Conservation (phyloP, 495 filamentous ascomycete species). For the Aspergillus carlsbadensis region DNA sequence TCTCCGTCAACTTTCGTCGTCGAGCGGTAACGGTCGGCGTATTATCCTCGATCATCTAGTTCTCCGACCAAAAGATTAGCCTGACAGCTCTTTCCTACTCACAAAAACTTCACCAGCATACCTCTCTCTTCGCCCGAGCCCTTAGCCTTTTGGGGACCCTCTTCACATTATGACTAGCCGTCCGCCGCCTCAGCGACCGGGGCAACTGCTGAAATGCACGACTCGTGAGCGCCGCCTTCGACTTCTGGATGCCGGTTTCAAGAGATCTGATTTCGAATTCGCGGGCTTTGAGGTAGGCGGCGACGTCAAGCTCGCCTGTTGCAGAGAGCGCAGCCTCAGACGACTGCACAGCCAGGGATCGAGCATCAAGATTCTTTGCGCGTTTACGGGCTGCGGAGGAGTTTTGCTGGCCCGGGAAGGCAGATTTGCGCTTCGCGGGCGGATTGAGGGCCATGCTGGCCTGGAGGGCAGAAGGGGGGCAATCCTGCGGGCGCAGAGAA, state of each 20-base stretch:
- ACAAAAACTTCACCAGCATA: conserved; percentile 24
- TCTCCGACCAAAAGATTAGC: conserved; percentile 11
- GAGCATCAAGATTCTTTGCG: conserved; percentile 64
- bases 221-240: conserved; percentile 63
- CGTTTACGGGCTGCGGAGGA: conserved; percentile 53
- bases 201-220: conserved; percentile 91
- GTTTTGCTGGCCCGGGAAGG: conserved; percentile 19
- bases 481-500: neutral
- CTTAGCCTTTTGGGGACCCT: conserved; percentile 79
- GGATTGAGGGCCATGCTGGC: conserved; percentile 36
- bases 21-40: conserved; percentile 77
- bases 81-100: neutral
- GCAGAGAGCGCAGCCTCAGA: conserved; percentile 66
- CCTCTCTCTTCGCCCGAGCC: conserved; percentile 68
- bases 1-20: conserved; percentile 66
- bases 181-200: conserved; percentile 75
- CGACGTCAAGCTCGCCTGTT: conserved; percentile 75
- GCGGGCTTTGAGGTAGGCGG: conserved; percentile 76
- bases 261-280: conserved; percentile 87
- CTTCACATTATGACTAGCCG: conserved; percentile 93
- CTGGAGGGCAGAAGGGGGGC: neutral
- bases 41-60: conserved; percentile 81
- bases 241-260: conserved; percentile 71
- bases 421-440: conserved; percentile 35
- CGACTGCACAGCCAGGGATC: conserved; percentile 70